These are phyloP conservation scores for Penicillium corylophilum DNA, from an alignment of 2,329 filamentous ascomycete species.

Conservation along the genomic window DNA sequence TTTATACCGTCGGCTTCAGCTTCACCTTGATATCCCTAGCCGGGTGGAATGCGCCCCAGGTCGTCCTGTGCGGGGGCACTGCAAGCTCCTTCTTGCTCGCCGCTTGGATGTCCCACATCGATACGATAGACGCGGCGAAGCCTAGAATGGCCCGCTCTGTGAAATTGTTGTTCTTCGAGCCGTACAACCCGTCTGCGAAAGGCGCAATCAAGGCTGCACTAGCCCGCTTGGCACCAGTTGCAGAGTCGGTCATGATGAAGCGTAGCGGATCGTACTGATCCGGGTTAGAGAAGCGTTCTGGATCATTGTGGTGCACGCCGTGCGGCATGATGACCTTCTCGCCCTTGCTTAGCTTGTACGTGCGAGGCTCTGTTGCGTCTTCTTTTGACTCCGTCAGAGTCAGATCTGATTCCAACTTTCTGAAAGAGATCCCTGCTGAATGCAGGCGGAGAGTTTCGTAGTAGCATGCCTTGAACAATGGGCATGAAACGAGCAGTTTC, in stretches of 20 bases:
- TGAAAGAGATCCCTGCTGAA: constrained; percentile 44
- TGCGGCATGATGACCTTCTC: constrained; percentile 47
- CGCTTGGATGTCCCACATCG: constrained; percentile 57
- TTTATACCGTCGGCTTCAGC: constrained; percentile 46
- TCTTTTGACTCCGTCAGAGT: constrained; percentile 39
- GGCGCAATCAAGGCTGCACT: constrained; percentile 47
- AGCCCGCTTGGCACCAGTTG: constrained; percentile 35
- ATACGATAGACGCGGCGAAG: constrained; percentile 53
- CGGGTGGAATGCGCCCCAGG: constrained; percentile 53
- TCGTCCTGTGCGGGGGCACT: constrained; percentile 51
- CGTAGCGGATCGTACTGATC: constrained; percentile 45
- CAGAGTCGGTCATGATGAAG: constrained; percentile 46
- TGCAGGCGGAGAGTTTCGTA: constrained; percentile 49
- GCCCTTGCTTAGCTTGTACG: constrained; percentile 44
- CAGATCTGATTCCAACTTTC: constrained; percentile 40
- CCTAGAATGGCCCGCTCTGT: constrained; percentile 52
- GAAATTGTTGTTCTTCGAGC: constrained; percentile 53
- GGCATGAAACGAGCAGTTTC: constrained; percentile 45
- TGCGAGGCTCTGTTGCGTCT: constrained; percentile 39
- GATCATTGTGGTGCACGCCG: constrained; percentile 46
- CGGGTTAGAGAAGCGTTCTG: constrained; percentile 42
- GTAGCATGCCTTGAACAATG: constrained; percentile 47
- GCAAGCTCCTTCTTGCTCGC: constrained; percentile 47
- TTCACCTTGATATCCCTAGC: constrained; percentile 55
- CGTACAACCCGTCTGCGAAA: constrained; percentile 50